Evolutionary conservation across 371 early-diverging fungal species (phyloP).

Genomic region (Blakeslea trispora): DNA sequence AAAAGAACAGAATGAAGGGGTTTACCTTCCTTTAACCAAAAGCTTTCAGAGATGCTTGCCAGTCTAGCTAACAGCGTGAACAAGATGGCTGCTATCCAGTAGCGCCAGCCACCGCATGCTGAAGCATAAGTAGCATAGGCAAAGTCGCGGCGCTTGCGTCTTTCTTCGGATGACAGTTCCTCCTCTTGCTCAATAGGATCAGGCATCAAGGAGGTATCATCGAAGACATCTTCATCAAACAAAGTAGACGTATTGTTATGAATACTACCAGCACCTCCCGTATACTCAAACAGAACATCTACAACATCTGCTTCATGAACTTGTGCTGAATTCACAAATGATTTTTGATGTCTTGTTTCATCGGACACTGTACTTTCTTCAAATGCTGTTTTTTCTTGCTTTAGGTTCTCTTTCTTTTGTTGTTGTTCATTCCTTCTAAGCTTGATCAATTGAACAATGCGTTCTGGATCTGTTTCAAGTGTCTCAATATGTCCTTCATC

Average conservation of each 20-base stretch:
- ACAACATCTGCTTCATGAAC: slow-evolving; percentile 25
- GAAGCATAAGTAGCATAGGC: slow-evolving; percentile 46
- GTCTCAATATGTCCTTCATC: slow-evolving; percentile 3
- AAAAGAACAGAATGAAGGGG: neutral
- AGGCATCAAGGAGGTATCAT: slow-evolving; percentile 37
- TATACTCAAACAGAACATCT: slow-evolving; percentile 35
- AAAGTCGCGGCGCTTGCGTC: slow-evolving; percentile 23
- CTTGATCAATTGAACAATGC: slow-evolving; percentile 18
- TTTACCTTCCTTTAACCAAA: slow-evolving; percentile 57
- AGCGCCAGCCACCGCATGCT: slow-evolving; percentile 50
- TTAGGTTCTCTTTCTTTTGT: neutral
- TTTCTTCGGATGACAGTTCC: slow-evolving; percentile 1
- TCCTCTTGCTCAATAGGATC: slow-evolving; percentile 31
- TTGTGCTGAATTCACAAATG: neutral
- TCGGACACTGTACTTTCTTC: neutral
- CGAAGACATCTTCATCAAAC: slow-evolving; percentile 40
- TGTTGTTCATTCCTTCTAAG: slow-evolving; percentile 1
- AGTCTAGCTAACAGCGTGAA: slow-evolving; percentile 41
- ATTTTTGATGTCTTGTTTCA: neutral
- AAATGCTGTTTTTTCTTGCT: no score
- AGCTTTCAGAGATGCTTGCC: slow-evolving; percentile 43
- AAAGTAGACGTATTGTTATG: slow-evolving; percentile 10
- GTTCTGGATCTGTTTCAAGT: slow-evolving; percentile 15
- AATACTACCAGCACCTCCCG: slow-evolving; percentile 4
- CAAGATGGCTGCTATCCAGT: slow-evolving; percentile 35